phyloP scores from a whole-genome alignment of 1,139 yeast genomes.

The Pneumocystis carinii region DNA sequence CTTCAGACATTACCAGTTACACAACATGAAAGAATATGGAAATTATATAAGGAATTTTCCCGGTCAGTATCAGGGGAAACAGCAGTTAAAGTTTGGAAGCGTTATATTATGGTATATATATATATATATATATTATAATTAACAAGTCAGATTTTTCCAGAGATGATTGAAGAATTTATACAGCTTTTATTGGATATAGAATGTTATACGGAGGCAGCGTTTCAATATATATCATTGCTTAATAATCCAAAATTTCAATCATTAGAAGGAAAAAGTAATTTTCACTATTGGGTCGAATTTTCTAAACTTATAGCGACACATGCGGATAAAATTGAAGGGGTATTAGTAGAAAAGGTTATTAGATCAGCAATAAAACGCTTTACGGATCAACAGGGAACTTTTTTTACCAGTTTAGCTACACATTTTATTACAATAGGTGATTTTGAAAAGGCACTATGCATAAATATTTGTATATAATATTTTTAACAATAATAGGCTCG shows the following conservation, averaged over 20 bases:
- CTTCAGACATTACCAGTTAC: constrained; percentile 36
- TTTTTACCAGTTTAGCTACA: constrained; percentile 38
- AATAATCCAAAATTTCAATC: constrained; percentile 25
- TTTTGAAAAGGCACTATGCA: constrained; percentile 16
- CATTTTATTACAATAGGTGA: constrained; percentile 31
- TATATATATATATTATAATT: background rate
- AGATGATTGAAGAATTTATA: constrained; percentile 24
- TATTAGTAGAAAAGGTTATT: constrained; percentile 27
- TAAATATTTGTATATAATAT: background rate
- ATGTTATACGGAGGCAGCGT: constrained; percentile 19
- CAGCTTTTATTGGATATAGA: constrained; percentile 19
- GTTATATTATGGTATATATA: constrained; percentile 24
- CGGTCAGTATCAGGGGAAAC: constrained; percentile 31
- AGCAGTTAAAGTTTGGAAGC: constrained; percentile 30
- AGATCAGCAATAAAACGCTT: constrained; percentile 32
- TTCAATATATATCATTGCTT: constrained; percentile 23
- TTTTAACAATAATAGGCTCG: constrained; percentile 26
- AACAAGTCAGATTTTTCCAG: constrained; percentile 24
- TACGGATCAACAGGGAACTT: constrained; percentile 45
- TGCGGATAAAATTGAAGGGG: constrained; percentile 14
- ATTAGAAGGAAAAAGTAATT: constrained; percentile 26
- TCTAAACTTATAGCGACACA: constrained; percentile 31
- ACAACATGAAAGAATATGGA: constrained; percentile 52
- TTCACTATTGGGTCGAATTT: constrained; percentile 35
- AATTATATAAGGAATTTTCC: constrained; percentile 39